Percentiles rank a stretch among this genome's conserved stretches.
Evolutionary conservation across 2,329 filamentous ascomycete genomes (phyloP).

Genomic region (Chaetomium globosum): DNA sequence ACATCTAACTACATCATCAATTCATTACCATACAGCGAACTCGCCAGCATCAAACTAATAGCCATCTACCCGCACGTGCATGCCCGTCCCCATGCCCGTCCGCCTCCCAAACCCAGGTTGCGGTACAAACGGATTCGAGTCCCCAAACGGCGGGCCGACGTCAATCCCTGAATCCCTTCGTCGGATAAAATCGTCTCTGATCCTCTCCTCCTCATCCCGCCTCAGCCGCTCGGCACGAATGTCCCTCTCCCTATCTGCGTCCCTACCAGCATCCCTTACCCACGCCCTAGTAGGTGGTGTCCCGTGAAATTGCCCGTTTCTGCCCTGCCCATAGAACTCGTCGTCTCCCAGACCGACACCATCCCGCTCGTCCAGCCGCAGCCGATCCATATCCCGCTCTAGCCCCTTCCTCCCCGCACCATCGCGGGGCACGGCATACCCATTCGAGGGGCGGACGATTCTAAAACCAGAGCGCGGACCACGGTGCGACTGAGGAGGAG

Average conservation of each 20-base stretch:
- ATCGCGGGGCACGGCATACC: conserved; percentile 2
- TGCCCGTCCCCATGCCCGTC: neutral
- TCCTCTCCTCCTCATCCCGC: conserved; percentile 8
- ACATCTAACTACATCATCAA: neutral
- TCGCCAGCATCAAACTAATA: neutral
- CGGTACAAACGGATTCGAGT: conserved; percentile 20
- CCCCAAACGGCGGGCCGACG: neutral
- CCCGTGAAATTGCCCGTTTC: neutral
- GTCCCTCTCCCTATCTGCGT: neutral
- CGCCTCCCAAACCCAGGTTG: conserved; percentile 17
- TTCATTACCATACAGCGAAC: neutral
- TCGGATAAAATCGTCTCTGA: neutral
- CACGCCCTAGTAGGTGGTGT: neutral
- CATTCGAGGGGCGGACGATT: neutral
- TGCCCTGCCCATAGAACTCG: neutral
- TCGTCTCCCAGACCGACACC: neutral
- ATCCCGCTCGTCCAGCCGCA: neutral
- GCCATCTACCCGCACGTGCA: neutral
- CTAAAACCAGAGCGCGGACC: conserved; percentile 11
- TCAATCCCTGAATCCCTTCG: conserved; percentile 21
- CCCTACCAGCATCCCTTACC: neutral
- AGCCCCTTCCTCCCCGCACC: conserved; percentile 8
- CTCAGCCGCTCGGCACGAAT: neutral
- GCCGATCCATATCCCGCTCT: conserved; percentile 8
- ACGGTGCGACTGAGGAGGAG: neutral